Percentiles rank a stretch among this genome's conserved stretches.
Conservation (phyloP, 805 yeast genomes). For the Ogataea salicorniae region DNA sequence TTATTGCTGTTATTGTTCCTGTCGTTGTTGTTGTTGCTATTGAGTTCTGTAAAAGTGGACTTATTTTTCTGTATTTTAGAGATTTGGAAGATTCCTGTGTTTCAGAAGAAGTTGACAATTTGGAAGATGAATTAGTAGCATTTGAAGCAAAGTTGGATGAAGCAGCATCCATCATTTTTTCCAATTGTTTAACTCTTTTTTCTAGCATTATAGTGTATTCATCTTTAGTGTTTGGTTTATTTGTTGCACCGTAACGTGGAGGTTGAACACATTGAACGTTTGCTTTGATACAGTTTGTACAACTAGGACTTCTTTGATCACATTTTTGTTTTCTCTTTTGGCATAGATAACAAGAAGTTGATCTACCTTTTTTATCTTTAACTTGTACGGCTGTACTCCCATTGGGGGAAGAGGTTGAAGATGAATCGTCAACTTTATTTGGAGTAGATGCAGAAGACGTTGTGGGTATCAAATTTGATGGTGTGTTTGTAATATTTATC, state of each 20-base stretch:
- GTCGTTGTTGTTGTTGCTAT: not conserved
- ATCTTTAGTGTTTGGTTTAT: slow-evolving; percentile 41
- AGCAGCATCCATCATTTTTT: slow-evolving; percentile 37
- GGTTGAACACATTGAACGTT: slow-evolving; percentile 62
- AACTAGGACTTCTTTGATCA: slow-evolving; percentile 59
- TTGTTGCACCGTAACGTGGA: slow-evolving; percentile 42
- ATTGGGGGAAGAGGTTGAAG: not conserved
- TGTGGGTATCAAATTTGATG: not conserved
- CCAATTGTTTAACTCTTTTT: slow-evolving; percentile 47
- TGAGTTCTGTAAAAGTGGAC: slow-evolving; percentile 12
- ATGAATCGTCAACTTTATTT: not conserved
- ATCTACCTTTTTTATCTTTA: slow-evolving; percentile 47
- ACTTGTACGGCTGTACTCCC: not conserved
- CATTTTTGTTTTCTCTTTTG: slow-evolving; percentile 59
- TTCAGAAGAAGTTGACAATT: not conserved
- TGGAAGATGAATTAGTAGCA: not conserved
- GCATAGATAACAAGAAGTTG: slow-evolving; percentile 52
- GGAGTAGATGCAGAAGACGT: not conserved
- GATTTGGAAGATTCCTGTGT: slow-evolving; percentile 8
- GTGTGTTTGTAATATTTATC: too few relatives aligned
- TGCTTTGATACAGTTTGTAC: slow-evolving; percentile 63
- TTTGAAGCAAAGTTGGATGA: not conserved
- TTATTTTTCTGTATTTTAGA: slow-evolving; percentile 26
- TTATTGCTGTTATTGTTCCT: too few relatives aligned
- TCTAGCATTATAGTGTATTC: slow-evolving; percentile 56